A percentile compares a stretch with the other conserved stretches of the same genome.
Evolutionary conservation across 371 early-diverging fungal species (phyloP).

Genomic region (Neoconidiobolus thromboides): DNA sequence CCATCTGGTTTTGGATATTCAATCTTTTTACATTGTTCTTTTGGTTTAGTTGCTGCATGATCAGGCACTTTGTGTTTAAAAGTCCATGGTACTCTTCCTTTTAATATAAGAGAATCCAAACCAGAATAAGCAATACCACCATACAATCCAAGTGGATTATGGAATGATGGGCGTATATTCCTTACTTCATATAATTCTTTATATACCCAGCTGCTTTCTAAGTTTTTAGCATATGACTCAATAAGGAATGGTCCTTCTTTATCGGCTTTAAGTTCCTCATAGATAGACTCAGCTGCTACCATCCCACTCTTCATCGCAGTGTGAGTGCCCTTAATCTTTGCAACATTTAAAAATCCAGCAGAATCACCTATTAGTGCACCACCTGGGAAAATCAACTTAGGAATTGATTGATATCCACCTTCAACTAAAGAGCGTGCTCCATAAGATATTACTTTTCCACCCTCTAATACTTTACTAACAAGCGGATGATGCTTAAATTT

Average conservation of each 20-base stretch:
- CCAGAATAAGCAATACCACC: slow-evolving; percentile 84
- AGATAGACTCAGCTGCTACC: slow-evolving; percentile 72
- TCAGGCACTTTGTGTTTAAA: slow-evolving; percentile 79
- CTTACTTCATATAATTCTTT: slow-evolving; percentile 81
- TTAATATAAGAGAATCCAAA: slow-evolving; percentile 67
- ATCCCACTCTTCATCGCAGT: slow-evolving; percentile 96
- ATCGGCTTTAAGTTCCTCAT: slow-evolving; percentile 32
- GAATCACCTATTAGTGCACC: slow-evolving; percentile 92
- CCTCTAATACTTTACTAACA: slow-evolving; percentile 62
- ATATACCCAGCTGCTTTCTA: slow-evolving; percentile 82
- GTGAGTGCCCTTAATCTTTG: slow-evolving; percentile 98
- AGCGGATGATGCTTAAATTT: slow-evolving; percentile 85
- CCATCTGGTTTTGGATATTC: slow-evolving; percentile 97
- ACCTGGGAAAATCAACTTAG: slow-evolving; percentile 87
- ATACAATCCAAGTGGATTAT: slow-evolving; percentile 61
- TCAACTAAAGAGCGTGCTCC: slow-evolving; percentile 94
- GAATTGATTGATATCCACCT: slow-evolving; percentile 84
- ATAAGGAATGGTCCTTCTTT: slow-evolving; percentile 31
- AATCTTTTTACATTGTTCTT: slow-evolving; percentile 47
- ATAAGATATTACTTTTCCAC: slow-evolving; percentile 82
- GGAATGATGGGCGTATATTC: slow-evolving; percentile 88
- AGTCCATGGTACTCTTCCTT: slow-evolving; percentile 86
- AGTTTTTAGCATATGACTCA: slow-evolving; percentile 52
- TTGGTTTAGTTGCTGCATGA: slow-evolving; percentile 51
- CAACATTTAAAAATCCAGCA: slow-evolving; percentile 92